Base-by-base conservation (phyloP, 2,329 filamentous ascomycete genomes). In the Pseudodiploospora longispora region DNA sequence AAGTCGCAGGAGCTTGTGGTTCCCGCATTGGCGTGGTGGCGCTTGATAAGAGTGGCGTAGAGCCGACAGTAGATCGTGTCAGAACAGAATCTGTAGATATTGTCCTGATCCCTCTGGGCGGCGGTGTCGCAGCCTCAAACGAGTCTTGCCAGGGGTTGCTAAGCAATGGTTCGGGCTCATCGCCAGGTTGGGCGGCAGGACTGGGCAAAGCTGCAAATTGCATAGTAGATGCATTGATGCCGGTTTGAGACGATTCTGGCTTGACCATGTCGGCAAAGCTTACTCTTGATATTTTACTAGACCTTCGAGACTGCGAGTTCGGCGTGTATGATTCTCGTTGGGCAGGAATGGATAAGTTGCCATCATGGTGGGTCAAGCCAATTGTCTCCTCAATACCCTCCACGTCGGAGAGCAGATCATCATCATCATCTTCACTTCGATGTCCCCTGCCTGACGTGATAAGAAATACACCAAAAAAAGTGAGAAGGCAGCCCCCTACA, bases 401-500 rank as follows among this genome's bases (percentile, higher is more conserved):
- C 29, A 66, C 66, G 36, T 81, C 76, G 4, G 68, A 75, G 10
- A 78, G 54, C 6, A 58, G 50, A n/a, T 78, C 74, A 12, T 66
- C 59, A 12, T 82, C 78, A 4, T 80, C 74, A 3, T 79, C 74
- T n/a, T 76, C 70, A 19, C 19, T 19, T 12, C 75, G 75, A 8
- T 72, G 68, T 41, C 76, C 70, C 53, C 90, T 76, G 43, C 88
- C 89, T 56, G 85, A 95, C 2, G 93, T 97, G 58, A 98, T 96
- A 53, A 96, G 77, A 65, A 93, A 97, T n/a, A 98, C 93, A 7
- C 93, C 93, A 47, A 91, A 82, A 63, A 98, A 98, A 1, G 93
- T 98, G 51, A 98, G 67, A 4, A 87, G 72, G 64, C 93, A 98
- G 33, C 93, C 93, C 27, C 87, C 87, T 9, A 95, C 69, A 58